Percentiles rank a stretch among this genome's conserved stretches.
phyloP scores from a whole-genome alignment of 163 green algal genomes.

The Scenedesmus sp. region DNA sequence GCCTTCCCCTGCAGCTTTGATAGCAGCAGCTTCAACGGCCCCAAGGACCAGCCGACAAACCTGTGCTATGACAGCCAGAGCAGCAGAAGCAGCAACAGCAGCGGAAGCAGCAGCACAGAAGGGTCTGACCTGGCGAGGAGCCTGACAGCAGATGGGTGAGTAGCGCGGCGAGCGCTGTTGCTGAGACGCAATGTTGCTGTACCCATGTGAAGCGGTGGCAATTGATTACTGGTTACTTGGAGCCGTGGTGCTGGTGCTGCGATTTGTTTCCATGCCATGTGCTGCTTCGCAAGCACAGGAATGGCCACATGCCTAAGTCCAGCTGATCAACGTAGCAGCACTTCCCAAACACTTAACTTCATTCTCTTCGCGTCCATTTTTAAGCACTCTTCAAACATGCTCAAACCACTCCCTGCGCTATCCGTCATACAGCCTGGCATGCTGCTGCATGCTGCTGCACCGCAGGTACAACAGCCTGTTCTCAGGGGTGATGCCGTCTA shows the following conservation, averaged over 20 bases:
- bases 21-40: not conserved
- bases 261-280: too few species aligned
- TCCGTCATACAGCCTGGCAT: not conserved
- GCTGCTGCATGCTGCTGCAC: not conserved
- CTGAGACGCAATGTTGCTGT: not conserved
- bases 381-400: too few species aligned
- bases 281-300: too few species aligned
- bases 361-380: too few species aligned
- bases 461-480: not conserved
- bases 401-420: too few species aligned
- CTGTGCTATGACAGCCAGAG: not conserved
- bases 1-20: constrained; percentile 40
- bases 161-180: not conserved
- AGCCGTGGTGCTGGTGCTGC: too few species aligned
- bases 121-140: not conserved
- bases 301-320: too few species aligned
- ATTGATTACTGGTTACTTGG: too few species aligned
- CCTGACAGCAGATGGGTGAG: not conserved
- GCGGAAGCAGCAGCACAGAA: not conserved
- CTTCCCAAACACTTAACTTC: too few species aligned
- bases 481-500: not conserved
- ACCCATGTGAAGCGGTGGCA: too few species aligned
- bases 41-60: not conserved
- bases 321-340: too few species aligned
- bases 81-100: not conserved